phyloP scores from a whole-genome alignment of 2,329 filamentous ascomycete species.

The Raffaelea arxii region DNA sequence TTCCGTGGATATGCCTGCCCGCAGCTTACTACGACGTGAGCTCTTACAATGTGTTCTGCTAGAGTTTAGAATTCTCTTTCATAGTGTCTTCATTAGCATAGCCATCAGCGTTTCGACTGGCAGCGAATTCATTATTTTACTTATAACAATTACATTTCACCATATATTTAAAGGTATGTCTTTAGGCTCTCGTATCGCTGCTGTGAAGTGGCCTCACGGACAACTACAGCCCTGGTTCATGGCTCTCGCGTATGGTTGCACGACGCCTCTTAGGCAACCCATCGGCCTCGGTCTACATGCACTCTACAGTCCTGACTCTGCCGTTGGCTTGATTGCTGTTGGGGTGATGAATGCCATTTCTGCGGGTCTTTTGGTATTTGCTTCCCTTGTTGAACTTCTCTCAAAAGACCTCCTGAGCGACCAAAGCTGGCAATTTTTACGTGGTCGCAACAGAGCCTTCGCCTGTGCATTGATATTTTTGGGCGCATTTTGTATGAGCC shows the following conservation, averaged over 20 bases:
- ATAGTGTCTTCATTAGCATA: constrained; percentile 80
- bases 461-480: constrained; percentile 54
- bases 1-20: no score
- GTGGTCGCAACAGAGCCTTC: constrained; percentile 48
- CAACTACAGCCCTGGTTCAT: constrained; percentile 74
- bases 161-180: constrained; percentile 84
- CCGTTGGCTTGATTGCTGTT: constrained; percentile 67
- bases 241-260: constrained; percentile 64
- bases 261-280: constrained; percentile 72
- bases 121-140: constrained; percentile 66
- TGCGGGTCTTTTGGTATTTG: constrained; percentile 68
- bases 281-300: constrained; percentile 68
- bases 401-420: constrained; percentile 74
- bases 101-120: constrained; percentile 71
- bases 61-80: constrained; percentile 80
- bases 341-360: constrained; percentile 81
- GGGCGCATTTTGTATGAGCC: constrained; percentile 58
- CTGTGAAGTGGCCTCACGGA: constrained; percentile 63
- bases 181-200: constrained; percentile 72
- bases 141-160: constrained; percentile 72
- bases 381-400: constrained; percentile 70
- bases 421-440: constrained; percentile 59
- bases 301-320: constrained; percentile 67
- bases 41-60: constrained; percentile 69
- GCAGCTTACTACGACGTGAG: constrained; percentile 38